Percentiles rank a stretch among this genome's conserved stretches.
These are phyloP conservation scores for Pythium phragmitis DNA, from an alignment of 352 stramenopile genomes.

Conservation along the genomic window DNA sequence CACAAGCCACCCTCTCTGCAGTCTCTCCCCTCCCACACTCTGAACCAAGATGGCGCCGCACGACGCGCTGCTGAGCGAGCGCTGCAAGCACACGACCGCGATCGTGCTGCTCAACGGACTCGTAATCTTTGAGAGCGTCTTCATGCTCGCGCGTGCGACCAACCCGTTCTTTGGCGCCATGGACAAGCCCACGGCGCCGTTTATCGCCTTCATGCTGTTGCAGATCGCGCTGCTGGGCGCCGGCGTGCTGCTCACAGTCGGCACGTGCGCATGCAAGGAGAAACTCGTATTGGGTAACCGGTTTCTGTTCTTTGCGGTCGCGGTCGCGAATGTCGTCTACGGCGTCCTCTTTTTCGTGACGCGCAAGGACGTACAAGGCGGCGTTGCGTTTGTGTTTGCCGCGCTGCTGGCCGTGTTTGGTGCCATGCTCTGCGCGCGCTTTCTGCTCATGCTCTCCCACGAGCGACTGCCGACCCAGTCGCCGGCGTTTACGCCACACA, in stretches of 20 bases:
- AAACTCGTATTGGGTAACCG: constrained; percentile 30
- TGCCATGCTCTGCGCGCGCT: constrained; percentile 29
- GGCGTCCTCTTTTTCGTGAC: constrained; percentile 22
- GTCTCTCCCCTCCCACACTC: not conserved
- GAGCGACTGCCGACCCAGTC: constrained; percentile 32
- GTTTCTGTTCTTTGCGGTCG: constrained; percentile 25
- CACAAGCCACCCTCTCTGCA: not conserved
- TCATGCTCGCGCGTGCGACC: constrained; percentile 31
- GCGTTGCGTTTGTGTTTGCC: constrained; percentile 14
- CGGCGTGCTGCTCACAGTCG: constrained; percentile 27
- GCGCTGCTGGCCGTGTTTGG: constrained; percentile 26
- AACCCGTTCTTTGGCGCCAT: constrained; percentile 39
- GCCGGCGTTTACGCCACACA: constrained; percentile 23
- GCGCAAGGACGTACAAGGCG: constrained; percentile 16
- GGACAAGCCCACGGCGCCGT: constrained; percentile 27
- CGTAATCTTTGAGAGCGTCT: constrained; percentile 32
- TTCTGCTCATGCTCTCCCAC: constrained; percentile 24
- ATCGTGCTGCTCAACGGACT: constrained; percentile 35
- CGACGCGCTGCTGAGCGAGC: constrained; percentile 21
- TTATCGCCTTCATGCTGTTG: constrained; percentile 39
- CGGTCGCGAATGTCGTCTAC: constrained; percentile 33
- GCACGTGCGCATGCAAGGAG: constrained; percentile 30
- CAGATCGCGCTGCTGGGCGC: constrained; percentile 33
- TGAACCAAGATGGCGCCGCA: not conserved
- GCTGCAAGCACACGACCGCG: constrained; percentile 31